Base-by-base conservation (phyloP, 345 rosid species). In the Mallotus nudiflorus region DNA sequence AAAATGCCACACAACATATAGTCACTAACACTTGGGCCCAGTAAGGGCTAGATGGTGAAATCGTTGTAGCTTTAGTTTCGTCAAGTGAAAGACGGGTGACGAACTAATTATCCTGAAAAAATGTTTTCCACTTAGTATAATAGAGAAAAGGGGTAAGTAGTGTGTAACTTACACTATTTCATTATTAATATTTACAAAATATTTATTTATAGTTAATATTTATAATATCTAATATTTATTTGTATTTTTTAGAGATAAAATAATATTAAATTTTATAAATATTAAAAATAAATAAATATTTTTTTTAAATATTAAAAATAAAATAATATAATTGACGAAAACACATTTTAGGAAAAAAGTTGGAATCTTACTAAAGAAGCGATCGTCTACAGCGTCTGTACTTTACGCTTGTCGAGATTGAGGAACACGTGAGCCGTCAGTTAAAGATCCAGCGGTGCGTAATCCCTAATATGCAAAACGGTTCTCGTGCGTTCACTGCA, bases 381-480 rank as follows among this genome's bases (percentile, higher is more conserved):
- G 27, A 60, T 73, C 55, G 12, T 28, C 50, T 59, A 59, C 62
- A 28, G 15, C 71, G 0, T 1, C 19, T 0, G 5, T 15, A 22
- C 63, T 65, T 65, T 72, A 56, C 64, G 28, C 49, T 51, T 73
- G 45, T 20, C 29, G 6, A 15, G 3, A 6, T 18, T 33, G 6
- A 9, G 12, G 33, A 46, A 20, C 24, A 39, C 67, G 54, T 5
- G 9, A 73, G 27, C 77, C 67, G 25, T 40, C 25, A 0, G 53
- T 6, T 49, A 0, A 1, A 0, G 5, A 27, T 25, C 28, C 0
- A 11, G 58, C 72, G 72, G 72, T 39, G 61, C 50, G 25, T 28
- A 28, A 20, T 3, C 5, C 45, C 20, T 20, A 15, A 16, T 6
- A 20, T 9, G 5, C 27, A 51, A 18, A 49, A 8, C 39, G 12